Evolutionary conservation across 2,329 filamentous ascomycete genomes (phyloP).

Genomic region (Monilinia laxa): DNA sequence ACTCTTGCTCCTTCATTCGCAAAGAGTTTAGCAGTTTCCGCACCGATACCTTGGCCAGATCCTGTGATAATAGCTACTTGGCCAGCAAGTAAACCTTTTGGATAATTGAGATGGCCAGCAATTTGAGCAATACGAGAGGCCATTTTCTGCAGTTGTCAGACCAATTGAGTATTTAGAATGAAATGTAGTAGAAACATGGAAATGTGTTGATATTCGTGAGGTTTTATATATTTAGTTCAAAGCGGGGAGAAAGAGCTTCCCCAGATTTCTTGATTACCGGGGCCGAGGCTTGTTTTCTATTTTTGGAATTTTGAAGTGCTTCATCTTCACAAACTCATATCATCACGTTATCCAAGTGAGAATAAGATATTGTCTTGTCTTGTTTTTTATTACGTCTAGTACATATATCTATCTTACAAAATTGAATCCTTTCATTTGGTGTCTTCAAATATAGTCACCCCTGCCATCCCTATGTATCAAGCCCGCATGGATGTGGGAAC

Average conservation of each 20-base stretch:
- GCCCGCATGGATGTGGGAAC: no score
- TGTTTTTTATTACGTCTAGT: not conserved
- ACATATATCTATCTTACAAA: no score
- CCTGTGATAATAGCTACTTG: slow-evolving; percentile 89
- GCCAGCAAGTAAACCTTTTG: slow-evolving; percentile 72
- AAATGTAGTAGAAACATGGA: not conserved
- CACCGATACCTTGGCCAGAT: slow-evolving; percentile 83
- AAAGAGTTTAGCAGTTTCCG: slow-evolving; percentile 77
- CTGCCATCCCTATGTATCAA: no score
- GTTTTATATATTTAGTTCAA: not conserved
- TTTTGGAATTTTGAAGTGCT: not conserved
- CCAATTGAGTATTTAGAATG: not conserved
- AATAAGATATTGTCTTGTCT: not conserved
- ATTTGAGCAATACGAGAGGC: slow-evolving; percentile 65
- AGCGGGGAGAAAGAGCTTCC: slow-evolving; percentile 2
- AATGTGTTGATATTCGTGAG: not conserved
- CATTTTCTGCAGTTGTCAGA: slow-evolving; percentile 29
- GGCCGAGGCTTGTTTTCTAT: slow-evolving; percentile 14
- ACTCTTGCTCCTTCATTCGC: slow-evolving; percentile 87
- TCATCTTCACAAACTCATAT: not conserved
- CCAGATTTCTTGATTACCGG: slow-evolving; percentile 3
- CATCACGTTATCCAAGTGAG: not conserved
- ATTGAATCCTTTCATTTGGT: no score
- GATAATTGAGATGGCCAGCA: slow-evolving; percentile 77
- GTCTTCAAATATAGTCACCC: no score